A percentile compares a stretch with the other conserved stretches of the same genome.
Conservation (phyloP, 371 early-diverging fungal species). For the Mucor piriformis region DNA sequence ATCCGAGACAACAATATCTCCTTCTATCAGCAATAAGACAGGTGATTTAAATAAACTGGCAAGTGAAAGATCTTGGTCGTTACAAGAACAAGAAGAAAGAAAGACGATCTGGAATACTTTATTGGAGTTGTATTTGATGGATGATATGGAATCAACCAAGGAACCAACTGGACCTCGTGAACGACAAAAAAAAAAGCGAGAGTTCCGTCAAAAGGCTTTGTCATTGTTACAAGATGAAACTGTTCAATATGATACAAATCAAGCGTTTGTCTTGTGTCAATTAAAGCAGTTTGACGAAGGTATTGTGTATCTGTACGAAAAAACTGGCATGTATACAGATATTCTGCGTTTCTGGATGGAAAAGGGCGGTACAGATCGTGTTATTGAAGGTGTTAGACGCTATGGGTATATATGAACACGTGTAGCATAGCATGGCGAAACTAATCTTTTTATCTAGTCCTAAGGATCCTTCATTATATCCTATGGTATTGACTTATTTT, state of each 20-base stretch:
- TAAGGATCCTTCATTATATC: constrained; percentile 80
- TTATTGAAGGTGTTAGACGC: constrained; percentile 76
- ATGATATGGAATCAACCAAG: constrained; percentile 19
- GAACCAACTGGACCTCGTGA: constrained; percentile 21
- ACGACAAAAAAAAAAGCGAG: constrained; percentile 33
- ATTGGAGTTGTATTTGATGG: constrained; percentile 86
- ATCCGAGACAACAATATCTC: not conserved
- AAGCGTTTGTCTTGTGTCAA: constrained; percentile 88
- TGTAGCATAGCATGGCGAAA: no score
- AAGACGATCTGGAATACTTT: constrained; percentile 87
- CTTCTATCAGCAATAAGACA: not conserved
- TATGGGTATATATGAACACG: constrained; percentile 78
- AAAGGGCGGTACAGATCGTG: constrained; percentile 70
- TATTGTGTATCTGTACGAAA: constrained; percentile 84
- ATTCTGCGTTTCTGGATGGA: constrained; percentile 84
- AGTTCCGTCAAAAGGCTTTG: constrained; percentile 45
- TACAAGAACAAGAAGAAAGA: constrained; percentile 59
- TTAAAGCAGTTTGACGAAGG: constrained; percentile 82
- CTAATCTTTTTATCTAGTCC: constrained; percentile 48
- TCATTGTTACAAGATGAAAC: constrained; percentile 44
- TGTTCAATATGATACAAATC: constrained; percentile 84
- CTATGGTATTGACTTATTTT: constrained; percentile 82
- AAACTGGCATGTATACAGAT: constrained; percentile 78
- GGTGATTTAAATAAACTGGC: not conserved
- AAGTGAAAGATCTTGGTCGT: constrained; percentile 12